Conservation (phyloP, 2,329 filamentous ascomycete species). For the Exophiala mesophila region DNA sequence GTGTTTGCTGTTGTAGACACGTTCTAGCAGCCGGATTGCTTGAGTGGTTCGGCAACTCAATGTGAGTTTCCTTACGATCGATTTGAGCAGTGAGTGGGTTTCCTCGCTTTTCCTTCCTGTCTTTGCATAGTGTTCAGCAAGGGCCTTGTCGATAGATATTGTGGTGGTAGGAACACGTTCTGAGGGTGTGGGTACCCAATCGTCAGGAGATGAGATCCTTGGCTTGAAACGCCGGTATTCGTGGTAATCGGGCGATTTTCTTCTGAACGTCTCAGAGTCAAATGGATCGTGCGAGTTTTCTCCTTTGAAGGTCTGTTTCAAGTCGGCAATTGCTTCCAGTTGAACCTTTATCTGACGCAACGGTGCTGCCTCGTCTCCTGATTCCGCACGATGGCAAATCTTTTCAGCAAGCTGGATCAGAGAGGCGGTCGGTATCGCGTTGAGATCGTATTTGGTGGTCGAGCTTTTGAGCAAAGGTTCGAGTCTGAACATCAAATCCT, state of each 20-base stretch:
- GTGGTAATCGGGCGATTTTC: not conserved
- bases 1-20: slow-evolving; percentile 16
- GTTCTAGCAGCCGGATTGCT: slow-evolving; percentile 14
- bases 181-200: not conserved
- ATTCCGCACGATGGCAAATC: not conserved
- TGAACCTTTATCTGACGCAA: slow-evolving; percentile 12
- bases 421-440: not conserved
- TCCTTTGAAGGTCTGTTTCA: slow-evolving; percentile 13
- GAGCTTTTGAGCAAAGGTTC: not conserved
- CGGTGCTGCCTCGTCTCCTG: not conserved
- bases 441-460: not conserved
- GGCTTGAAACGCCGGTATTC: not conserved
- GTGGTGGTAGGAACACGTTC: not conserved
- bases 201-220: not conserved
- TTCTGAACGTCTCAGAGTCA: not conserved
- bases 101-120: slow-evolving; percentile 2
- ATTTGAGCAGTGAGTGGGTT: slow-evolving; percentile 15
- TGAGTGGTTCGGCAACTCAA: slow-evolving; percentile 5
- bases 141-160: no score
- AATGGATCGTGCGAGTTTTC: not conserved
- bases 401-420: not conserved
- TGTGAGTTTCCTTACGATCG: slow-evolving; percentile 4
- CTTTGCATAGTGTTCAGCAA: slow-evolving; percentile 9
- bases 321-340: slow-evolving; percentile 11
- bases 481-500: slow-evolving; percentile 12